Conservation (phyloP, 208 protist species). For the Acanthamoeba lenticulata region DNA sequence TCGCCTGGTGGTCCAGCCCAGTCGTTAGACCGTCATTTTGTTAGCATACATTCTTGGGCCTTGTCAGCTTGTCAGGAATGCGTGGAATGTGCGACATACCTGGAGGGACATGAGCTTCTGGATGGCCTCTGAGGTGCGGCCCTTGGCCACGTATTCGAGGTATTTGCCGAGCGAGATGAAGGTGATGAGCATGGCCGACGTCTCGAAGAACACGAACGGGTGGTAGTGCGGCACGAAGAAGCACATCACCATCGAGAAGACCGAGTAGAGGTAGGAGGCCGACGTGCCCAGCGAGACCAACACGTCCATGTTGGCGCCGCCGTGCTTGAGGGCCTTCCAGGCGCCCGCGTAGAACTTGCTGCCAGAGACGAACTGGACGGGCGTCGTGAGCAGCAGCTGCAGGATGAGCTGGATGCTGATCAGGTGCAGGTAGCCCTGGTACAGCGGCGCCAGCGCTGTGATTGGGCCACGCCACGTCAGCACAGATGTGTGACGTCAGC, state of each 20-base stretch:
- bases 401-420: constrained; percentile 15
- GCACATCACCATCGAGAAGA: constrained; percentile 71
- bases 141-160: constrained; percentile 94
- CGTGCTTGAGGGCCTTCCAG: not conserved
- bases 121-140: constrained; percentile 91
- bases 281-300: constrained; percentile 87
- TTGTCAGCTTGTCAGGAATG: not conserved
- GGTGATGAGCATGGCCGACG: constrained; percentile 93
- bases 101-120: constrained; percentile 90
- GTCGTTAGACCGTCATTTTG: too few species aligned
- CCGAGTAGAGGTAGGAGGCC: constrained; percentile 85
- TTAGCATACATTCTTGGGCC: not conserved
- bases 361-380: constrained; percentile 70
- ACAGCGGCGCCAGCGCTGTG: not conserved
- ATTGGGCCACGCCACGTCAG: not conserved
- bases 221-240: constrained; percentile 48
- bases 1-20: constrained; percentile 76
- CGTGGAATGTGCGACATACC: too few species aligned
- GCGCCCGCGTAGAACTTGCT: not conserved
- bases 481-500: not conserved
- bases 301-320: constrained; percentile 78
- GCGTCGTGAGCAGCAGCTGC: constrained; percentile 73
- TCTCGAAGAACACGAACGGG: constrained; percentile 93
- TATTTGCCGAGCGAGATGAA: constrained; percentile 97
- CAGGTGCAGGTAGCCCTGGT: not conserved